phyloP scores from a whole-genome alignment of 257 asterid genomes.

The Solanum rostratum region DNA sequence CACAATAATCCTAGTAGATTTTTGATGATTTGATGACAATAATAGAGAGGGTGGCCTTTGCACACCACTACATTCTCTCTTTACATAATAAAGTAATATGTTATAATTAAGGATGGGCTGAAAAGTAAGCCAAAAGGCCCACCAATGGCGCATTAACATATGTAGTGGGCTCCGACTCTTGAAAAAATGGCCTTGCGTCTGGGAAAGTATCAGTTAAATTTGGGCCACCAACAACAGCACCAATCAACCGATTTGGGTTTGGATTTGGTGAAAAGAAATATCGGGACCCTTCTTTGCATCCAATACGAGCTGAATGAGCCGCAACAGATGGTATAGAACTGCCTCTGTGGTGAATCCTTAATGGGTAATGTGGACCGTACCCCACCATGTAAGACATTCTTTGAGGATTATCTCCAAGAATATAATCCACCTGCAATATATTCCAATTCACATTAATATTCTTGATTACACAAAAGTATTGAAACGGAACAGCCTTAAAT shows the following conservation, averaged over 20 bases:
- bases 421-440: slow-evolving; percentile 62
- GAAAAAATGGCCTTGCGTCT: slow-evolving; percentile 63
- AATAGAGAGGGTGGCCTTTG: slow-evolving; percentile 61
- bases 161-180: slow-evolving; percentile 81
- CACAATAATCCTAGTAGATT: not conserved
- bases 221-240: slow-evolving; percentile 87
- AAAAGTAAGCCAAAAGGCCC: slow-evolving; percentile 62
- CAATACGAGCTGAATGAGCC: slow-evolving; percentile 47
- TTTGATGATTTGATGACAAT: not conserved
- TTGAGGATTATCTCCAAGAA: slow-evolving; percentile 75
- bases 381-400: slow-evolving; percentile 90
- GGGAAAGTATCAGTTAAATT: slow-evolving; percentile 52
- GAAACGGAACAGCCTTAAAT: too few relatives aligned
- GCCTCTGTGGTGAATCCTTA: slow-evolving; percentile 70
- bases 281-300: slow-evolving; percentile 53
- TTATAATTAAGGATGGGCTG: slow-evolving; percentile 39
- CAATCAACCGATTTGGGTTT: slow-evolving; percentile 54
- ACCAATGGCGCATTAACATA: slow-evolving; percentile 75
- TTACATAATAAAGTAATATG: not conserved
- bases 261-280: slow-evolving; percentile 53
- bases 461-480: too few relatives aligned
- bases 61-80: slow-evolving; percentile 48
- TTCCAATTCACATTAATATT: too few relatives aligned
- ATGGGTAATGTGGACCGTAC: slow-evolving; percentile 55
- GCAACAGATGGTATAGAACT: slow-evolving; percentile 57